Percentiles rank a stretch among this genome's conserved stretches.
phyloP scores from a whole-genome alignment of 305 asterid species.

The Caryopteris hybrid region DNA sequence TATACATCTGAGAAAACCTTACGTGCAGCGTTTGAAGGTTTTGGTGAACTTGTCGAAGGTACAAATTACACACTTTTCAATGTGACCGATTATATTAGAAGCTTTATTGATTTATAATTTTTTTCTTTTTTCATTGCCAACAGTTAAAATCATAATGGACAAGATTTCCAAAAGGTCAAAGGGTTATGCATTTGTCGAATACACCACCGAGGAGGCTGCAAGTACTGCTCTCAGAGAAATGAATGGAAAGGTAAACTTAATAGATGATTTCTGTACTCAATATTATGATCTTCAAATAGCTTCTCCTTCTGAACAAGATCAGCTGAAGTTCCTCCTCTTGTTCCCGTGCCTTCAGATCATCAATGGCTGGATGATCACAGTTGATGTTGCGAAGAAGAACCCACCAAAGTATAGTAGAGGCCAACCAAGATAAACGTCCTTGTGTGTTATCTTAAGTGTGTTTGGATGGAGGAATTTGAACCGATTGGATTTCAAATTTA shows the following conservation, averaged over 20 bases:
- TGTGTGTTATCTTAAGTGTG: neutral
- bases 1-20: slow-evolving; percentile 93
- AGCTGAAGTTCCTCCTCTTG: neutral
- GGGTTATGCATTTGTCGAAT: slow-evolving; percentile 85
- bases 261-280: neutral
- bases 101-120: slow-evolving; percentile 2
- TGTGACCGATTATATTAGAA: neutral
- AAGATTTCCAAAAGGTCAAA: slow-evolving; percentile 96
- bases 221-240: slow-evolving; percentile 71
- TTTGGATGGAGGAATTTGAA: neutral
- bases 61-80: slow-evolving; percentile 9
- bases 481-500: too few relatives aligned
- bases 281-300: neutral
- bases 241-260: slow-evolving; percentile 77
- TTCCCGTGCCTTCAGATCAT: slow-evolving; percentile 55
- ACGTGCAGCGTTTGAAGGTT: slow-evolving; percentile 81
- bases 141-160: slow-evolving; percentile 97
- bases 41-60: slow-evolving; percentile 87
- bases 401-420: slow-evolving; percentile 62
- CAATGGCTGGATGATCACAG: slow-evolving; percentile 98
- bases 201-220: slow-evolving; percentile 87
- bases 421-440: slow-evolving; percentile 34
- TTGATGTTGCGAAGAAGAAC: slow-evolving; percentile 71
- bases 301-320: neutral
- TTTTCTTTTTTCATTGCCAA: neutral